Evolutionary conservation across 768 basidiomycete genomes (phyloP).

Genomic region (Mycena epipterygia): DNA sequence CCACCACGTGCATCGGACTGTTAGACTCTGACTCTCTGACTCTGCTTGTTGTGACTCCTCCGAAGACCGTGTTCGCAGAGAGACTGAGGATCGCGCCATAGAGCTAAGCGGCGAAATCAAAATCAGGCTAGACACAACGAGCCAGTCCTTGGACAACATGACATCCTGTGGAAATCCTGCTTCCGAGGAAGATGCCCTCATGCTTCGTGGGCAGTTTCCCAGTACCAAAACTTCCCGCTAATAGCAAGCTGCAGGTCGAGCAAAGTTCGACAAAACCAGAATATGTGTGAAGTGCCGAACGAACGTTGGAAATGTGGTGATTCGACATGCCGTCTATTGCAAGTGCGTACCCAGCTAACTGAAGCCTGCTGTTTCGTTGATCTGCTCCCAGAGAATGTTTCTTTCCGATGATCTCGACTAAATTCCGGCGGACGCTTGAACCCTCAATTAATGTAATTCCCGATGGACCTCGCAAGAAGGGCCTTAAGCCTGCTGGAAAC

Average conservation of each 20-base stretch:
- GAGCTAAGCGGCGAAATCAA: too few relatives aligned
- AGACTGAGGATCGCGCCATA: too few relatives aligned
- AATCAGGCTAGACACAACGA: background rate
- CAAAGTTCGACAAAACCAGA: conserved; percentile 76
- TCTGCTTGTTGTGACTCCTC: background rate
- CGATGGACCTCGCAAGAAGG: conserved; percentile 68
- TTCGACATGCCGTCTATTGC: conserved; percentile 89
- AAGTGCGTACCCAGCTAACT: conserved; percentile 61
- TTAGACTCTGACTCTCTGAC: background rate
- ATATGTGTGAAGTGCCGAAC: conserved; percentile 83
- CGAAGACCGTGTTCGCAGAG: too few relatives aligned
- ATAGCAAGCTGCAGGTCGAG: conserved; percentile 60
- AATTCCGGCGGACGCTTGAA: conserved; percentile 76
- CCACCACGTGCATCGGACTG: background rate
- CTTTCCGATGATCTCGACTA: conserved; percentile 68
- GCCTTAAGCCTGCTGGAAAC: conserved; percentile 76
- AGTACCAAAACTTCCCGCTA: background rate
- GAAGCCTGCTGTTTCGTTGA: conserved; percentile 10
- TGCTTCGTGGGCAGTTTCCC: conserved; percentile 67
- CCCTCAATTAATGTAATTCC: conserved; percentile 71
- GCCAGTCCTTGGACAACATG: conserved; percentile 13
- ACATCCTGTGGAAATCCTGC: conserved; percentile 75
- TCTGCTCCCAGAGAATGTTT: conserved; percentile 70
- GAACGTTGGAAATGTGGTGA: conserved; percentile 74
- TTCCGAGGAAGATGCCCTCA: conserved; percentile 69